Percentiles rank a stretch among this genome's conserved stretches.
Evolutionary conservation across 129 eudicot species (phyloP).

Genomic region (Sambucus nigra): DNA sequence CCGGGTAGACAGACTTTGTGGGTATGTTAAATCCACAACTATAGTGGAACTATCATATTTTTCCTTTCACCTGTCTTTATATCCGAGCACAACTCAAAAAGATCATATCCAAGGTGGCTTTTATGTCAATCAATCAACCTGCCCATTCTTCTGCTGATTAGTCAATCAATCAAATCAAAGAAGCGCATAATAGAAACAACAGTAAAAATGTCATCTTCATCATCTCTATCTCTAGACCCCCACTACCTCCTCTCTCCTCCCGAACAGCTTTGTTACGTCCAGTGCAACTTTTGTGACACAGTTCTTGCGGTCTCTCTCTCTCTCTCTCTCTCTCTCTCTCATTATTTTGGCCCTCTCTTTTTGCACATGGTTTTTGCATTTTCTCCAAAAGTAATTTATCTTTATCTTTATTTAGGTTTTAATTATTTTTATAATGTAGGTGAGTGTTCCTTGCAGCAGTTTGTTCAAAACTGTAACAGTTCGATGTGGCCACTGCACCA

Average conservation of each 20-base stretch:
- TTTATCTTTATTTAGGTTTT: background rate
- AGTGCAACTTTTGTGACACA: slow-evolving; percentile 72
- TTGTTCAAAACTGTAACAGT: slow-evolving; percentile 89
- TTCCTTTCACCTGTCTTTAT: too few species aligned
- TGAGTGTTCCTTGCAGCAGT: slow-evolving; percentile 91
- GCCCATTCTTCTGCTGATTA: slow-evolving; percentile 32
- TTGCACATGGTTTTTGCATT: background rate
- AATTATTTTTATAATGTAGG: slow-evolving; percentile 31
- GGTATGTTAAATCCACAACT: too few species aligned
- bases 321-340: background rate
- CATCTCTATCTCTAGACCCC: slow-evolving; percentile 50
- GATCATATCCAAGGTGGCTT: too few species aligned
- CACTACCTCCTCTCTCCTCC: slow-evolving; percentile 60
- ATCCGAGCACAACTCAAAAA: too few species aligned
- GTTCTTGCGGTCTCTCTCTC: slow-evolving; percentile 55
- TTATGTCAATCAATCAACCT: slow-evolving; percentile 37
- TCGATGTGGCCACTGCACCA: slow-evolving; percentile 91
- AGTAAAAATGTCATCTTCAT: slow-evolving; percentile 75
- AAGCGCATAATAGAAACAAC: slow-evolving; percentile 19
- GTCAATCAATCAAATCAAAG: slow-evolving; percentile 74
- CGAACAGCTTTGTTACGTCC: slow-evolving; percentile 89
- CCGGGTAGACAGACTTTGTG: too few species aligned
- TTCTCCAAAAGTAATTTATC: background rate
- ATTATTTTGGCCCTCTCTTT: background rate
- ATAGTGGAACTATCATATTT: too few species aligned